Base-by-base conservation (phyloP, 1,284 basidiomycete genomes). In the Ustilago esculenta region DNA sequence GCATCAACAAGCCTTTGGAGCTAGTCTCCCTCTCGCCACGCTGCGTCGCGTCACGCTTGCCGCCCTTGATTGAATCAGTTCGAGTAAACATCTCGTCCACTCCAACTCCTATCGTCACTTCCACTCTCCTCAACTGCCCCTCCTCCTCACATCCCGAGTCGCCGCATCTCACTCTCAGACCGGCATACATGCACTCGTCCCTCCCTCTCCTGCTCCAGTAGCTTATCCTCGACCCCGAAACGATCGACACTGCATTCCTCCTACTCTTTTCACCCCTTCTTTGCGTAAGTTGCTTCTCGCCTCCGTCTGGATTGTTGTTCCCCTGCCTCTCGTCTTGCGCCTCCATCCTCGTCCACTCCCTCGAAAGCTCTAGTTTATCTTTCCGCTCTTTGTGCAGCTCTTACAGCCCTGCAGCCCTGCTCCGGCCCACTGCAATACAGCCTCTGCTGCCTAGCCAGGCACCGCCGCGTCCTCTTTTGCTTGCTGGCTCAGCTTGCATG, bases 161-260 rank as follows among this genome's bases (percentile, higher is more conserved):
- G 12, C 44, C 48, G 56, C 48, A 51, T 29, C 48, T 33, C 20
- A 36, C 15, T 37, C 42, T 37, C 43, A 35, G 33, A 18, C 23
- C 42, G 24, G 35, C 59, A 32, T 36, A 30, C 25, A 55, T 43
- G 47, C 52, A 48, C 58, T 45, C 20, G 50, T 46, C 50, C 50
- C 49, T 46, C 41, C 15, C n/a, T 30, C 50, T 59, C 17, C 46
- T 42, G 47, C 47, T 29, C 18, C 27, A 42, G 20, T 58, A 59
- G 47, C 51, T 55, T 59, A 54, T 50, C 27, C 61, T 48, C 34
- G n/a, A 37, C 36, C 36, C 36, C 36, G 17, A 30, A 29, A 36
- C 17, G 51, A 66, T 66, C 57, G 51, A 54, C 65, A 40, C 58
- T 68, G 65, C 65, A 68, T 60, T 39, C 48, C 45, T 39, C 50